A percentile compares a stretch with the other conserved stretches of the same genome.
Conservation (phyloP, 2,329 filamentous ascomycete species). For the Thelonectria discophora region DNA sequence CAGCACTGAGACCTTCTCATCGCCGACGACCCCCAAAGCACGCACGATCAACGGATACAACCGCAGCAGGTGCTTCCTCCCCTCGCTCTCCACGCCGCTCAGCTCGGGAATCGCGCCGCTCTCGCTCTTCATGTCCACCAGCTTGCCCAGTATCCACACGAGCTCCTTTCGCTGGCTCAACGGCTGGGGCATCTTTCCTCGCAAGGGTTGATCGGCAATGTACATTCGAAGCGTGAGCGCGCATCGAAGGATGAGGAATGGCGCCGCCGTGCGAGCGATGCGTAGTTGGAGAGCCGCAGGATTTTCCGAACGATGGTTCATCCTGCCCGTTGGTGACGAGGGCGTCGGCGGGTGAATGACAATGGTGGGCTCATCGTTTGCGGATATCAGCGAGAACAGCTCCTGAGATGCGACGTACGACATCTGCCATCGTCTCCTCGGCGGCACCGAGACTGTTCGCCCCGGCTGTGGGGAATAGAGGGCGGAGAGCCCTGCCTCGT, state of each 20-base stretch:
- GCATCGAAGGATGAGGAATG: slow-evolving; percentile 83
- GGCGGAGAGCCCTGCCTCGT: slow-evolving; percentile 59
- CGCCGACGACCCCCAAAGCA: slow-evolving; percentile 66
- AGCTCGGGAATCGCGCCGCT: slow-evolving; percentile 71
- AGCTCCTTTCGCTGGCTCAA: slow-evolving; percentile 82
- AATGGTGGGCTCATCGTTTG: slow-evolving; percentile 48
- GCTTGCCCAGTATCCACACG: slow-evolving; percentile 71
- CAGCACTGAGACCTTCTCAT: slow-evolving; percentile 66
- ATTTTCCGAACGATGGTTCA: slow-evolving; percentile 29
- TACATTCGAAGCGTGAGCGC: slow-evolving; percentile 85
- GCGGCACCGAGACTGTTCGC: slow-evolving; percentile 73
- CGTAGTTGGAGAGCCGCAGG: slow-evolving; percentile 56
- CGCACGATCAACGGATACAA: slow-evolving; percentile 81
- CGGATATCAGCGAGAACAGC: slow-evolving; percentile 73
- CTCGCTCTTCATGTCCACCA: slow-evolving; percentile 75
- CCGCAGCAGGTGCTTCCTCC: slow-evolving; percentile 78
- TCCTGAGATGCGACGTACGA: slow-evolving; percentile 83
- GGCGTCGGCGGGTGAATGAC: slow-evolving; percentile 57
- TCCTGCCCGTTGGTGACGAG: slow-evolving; percentile 47
- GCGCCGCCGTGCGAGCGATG: slow-evolving; percentile 79
- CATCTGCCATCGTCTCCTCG: slow-evolving; percentile 74
- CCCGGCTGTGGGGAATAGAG: slow-evolving; percentile 75
- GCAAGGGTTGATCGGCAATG: slow-evolving; percentile 88
- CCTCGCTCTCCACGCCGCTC: slow-evolving; percentile 61
- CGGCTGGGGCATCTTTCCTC: slow-evolving; percentile 89